A percentile compares a stretch with the other conserved stretches of the same genome.
These are phyloP conservation scores for Schwanniomyces yamadae DNA, from an alignment of 805 yeast genomes.

Conservation along the genomic window DNA sequence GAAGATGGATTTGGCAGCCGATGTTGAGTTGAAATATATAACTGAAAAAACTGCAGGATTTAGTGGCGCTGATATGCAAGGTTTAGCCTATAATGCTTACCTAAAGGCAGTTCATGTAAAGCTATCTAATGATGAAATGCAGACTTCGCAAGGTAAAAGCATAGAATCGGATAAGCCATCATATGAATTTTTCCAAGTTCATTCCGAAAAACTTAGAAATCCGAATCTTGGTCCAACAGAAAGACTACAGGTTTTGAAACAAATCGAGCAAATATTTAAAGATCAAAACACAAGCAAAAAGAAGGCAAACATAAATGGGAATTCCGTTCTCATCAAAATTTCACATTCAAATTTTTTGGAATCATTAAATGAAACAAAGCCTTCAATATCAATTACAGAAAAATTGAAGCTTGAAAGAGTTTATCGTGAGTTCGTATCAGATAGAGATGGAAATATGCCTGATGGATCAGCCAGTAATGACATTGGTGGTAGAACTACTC, in stretches of 20 bases:
- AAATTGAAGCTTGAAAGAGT: constrained; percentile 58
- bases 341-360: constrained; percentile 53
- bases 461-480: constrained; percentile 77
- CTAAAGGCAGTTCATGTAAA: constrained; percentile 77
- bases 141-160: constrained; percentile 14
- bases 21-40: constrained; percentile 52
- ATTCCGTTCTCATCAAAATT: constrained; percentile 36
- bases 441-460: constrained; percentile 85
- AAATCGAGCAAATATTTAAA: constrained; percentile 40
- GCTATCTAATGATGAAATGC: constrained; percentile 47
- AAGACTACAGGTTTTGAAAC: constrained; percentile 38
- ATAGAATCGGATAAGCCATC: constrained; percentile 11
- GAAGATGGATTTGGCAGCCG: constrained; percentile 56
- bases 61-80: constrained; percentile 95
- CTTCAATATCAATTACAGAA: constrained; percentile 83
- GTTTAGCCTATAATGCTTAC: constrained; percentile 87
- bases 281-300: constrained; percentile 6
- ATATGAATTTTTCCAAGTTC: constrained; percentile 45
- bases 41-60: constrained; percentile 69
- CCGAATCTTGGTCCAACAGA: constrained; percentile 36
- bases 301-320: background rate
- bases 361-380: constrained; percentile 75
- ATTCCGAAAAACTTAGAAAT: constrained; percentile 27
- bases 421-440: constrained; percentile 70
- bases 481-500: constrained; percentile 80